Conservation (phyloP, 345 rosid genomes). For the Erodium maritimum region DNA sequence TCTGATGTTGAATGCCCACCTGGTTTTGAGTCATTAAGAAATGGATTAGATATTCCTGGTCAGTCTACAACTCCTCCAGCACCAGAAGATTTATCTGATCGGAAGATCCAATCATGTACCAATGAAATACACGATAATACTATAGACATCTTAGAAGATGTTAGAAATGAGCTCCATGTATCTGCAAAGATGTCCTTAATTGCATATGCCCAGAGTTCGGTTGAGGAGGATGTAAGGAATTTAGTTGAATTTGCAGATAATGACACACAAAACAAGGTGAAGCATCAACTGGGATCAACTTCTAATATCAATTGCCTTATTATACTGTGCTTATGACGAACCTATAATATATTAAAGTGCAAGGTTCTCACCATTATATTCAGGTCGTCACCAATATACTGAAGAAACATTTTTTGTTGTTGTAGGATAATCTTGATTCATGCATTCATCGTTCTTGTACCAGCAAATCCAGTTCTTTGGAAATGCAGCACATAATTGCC, state of each 20-base stretch:
- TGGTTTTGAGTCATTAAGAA: slow-evolving; percentile 27
- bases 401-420: slow-evolving; percentile 3
- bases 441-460: slow-evolving; percentile 12
- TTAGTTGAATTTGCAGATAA: slow-evolving; percentile 17
- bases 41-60: slow-evolving; percentile 13
- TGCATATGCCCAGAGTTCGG: slow-evolving; percentile 35
- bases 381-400: neutral
- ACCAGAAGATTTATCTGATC: slow-evolving; percentile 18
- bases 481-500: slow-evolving; percentile 7
- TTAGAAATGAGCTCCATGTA: slow-evolving; percentile 48
- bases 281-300: slow-evolving; percentile 2
- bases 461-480: slow-evolving; percentile 10
- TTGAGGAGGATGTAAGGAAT: slow-evolving; percentile 38
- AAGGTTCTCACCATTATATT: neutral
- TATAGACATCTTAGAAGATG: slow-evolving; percentile 32
- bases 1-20: slow-evolving; percentile 28
- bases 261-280: slow-evolving; percentile 32
- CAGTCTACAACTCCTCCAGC: slow-evolving; percentile 9
- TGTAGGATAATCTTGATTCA: slow-evolving; percentile 35
- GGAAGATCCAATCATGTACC: slow-evolving; percentile 10
- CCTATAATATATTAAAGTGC: no score
- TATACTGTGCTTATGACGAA: neutral
- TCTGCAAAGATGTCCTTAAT: slow-evolving; percentile 35
- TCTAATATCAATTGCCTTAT: neutral
- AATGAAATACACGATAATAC: slow-evolving; percentile 15